Evolutionary conservation across 768 basidiomycete genomes (phyloP), one percentile per base, ranked within the genome.

Genomic region (Boletus edulis): DNA sequence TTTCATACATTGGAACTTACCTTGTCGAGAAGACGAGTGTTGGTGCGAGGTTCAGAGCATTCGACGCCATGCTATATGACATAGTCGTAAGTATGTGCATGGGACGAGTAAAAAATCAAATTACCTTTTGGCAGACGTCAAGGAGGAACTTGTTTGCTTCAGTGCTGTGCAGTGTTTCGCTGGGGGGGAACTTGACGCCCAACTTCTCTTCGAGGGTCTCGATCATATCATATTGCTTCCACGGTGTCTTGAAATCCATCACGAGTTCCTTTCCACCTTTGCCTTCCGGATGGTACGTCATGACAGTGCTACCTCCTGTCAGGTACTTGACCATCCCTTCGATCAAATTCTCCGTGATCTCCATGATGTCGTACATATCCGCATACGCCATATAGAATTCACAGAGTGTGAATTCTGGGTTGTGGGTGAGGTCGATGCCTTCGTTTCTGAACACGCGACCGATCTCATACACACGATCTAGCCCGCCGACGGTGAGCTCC

Each of bases 321-420:
- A 98, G 70, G 66, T 79, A 82, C 81, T 87, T 90, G 67, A 98
- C 96, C 73, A 99, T 75, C 9, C 94, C 92, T 66, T 94, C 91
- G 17, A 98, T 69, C 76, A 99, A 79, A 41, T 76, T 74, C 73
- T 99, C 97, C 15, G 97, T 99, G 54, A 98, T 80, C 40, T 98
- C 97, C 96, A 99, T 98, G 54, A 98, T 55, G 68, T 98, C 97
- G 76, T 92, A 89, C 94, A 96, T 95, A 72, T 98, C 97, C 55
- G 97, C 97, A 64, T 98, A 98, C 31, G 97, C 96, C 96, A 99
- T 98, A 69, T 98, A 99, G 75, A 99, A 98, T 76, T 99, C 96
- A 81, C 96, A 98, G 75, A 98, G 96, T 6, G 93, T 91, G 77
- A 98, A 98, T 72, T 99, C 97, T 62, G 97, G 97, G 74, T 99